Conservation (phyloP, 805 yeast genomes). For the Myxozyma kluyveri region DNA sequence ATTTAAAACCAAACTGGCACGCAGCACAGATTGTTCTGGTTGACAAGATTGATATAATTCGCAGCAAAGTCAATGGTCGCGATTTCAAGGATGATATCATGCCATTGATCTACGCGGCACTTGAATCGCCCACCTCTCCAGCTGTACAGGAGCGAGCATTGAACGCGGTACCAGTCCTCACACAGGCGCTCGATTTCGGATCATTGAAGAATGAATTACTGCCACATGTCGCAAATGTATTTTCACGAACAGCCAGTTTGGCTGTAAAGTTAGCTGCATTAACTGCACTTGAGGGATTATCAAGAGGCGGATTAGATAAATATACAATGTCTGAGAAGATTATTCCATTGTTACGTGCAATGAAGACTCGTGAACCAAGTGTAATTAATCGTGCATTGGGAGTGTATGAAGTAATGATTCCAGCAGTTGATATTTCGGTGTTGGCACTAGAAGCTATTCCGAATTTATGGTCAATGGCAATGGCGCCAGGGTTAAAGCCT, state of each 20-base stretch:
- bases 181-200: conserved; percentile 59
- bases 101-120: conserved; percentile 43
- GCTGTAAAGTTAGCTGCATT: conserved; percentile 72
- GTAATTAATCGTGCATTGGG: conserved; percentile 53
- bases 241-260: conserved; percentile 79
- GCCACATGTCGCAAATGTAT: conserved; percentile 68
- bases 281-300: conserved; percentile 55
- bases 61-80: conserved; percentile 49
- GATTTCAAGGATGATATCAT: conserved; percentile 52
- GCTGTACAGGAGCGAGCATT: conserved; percentile 56
- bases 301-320: conserved; percentile 65
- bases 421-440: conserved; percentile 48
- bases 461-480: conserved; percentile 49
- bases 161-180: conserved; percentile 42
- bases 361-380: conserved; percentile 73
- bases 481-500: conserved; percentile 46
- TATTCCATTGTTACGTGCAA: conserved; percentile 69
- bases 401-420: conserved; percentile 41
- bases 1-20: conserved; percentile 37
- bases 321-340: conserved; percentile 71
- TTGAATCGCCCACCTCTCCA: conserved; percentile 36
- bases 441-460: conserved; percentile 58
- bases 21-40: conserved; percentile 47
- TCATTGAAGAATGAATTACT: conserved; percentile 71
- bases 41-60: conserved; percentile 50